A percentile compares a stretch with the other conserved stretches of the same genome.
phyloP scores from a whole-genome alignment of 139 green algal species.

The Yamagishiella unicocca region DNA sequence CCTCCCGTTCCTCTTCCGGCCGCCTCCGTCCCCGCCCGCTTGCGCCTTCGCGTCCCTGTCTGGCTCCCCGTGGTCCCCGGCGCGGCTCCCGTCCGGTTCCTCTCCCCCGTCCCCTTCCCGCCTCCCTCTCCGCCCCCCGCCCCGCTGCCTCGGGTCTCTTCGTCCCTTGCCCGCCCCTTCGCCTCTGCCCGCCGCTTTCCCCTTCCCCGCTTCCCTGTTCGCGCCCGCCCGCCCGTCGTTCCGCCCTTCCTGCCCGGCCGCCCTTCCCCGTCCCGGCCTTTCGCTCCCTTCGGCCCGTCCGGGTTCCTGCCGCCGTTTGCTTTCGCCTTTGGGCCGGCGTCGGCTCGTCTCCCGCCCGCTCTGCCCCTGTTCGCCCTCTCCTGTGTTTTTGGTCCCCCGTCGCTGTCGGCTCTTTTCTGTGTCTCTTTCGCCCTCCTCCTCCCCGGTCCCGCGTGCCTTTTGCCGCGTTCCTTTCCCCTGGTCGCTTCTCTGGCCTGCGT shows the following conservation, averaged over 20 bases:
- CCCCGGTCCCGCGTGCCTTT: background rate
- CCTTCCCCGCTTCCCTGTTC: background rate
- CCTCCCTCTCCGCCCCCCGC: background rate
- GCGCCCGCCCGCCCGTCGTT: background rate
- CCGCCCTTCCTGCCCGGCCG: background rate
- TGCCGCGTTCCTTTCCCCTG: background rate
- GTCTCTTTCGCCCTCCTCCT: background rate
- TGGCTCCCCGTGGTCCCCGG: background rate
- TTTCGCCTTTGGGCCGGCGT: background rate
- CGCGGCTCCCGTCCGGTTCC: too few species aligned
- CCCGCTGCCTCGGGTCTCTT: background rate
- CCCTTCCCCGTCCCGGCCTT: background rate
- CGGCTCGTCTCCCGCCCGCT: background rate
- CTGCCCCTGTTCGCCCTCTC: background rate
- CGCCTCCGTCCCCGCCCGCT: background rate
- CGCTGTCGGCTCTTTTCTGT: background rate
- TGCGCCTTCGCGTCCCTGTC: background rate
- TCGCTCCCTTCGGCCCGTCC: background rate
- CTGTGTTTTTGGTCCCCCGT: background rate
- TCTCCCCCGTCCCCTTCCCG: background rate
- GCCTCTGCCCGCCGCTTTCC: background rate
- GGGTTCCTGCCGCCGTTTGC: background rate
- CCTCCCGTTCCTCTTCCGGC: background rate
- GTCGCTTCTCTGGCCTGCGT: background rate
- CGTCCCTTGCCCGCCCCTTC: background rate